Evolutionary conservation across 2,329 filamentous ascomycete genomes (phyloP), one percentile per base, ranked within the genome.

Genomic region (Plenodomus tracheiphilus): DNA sequence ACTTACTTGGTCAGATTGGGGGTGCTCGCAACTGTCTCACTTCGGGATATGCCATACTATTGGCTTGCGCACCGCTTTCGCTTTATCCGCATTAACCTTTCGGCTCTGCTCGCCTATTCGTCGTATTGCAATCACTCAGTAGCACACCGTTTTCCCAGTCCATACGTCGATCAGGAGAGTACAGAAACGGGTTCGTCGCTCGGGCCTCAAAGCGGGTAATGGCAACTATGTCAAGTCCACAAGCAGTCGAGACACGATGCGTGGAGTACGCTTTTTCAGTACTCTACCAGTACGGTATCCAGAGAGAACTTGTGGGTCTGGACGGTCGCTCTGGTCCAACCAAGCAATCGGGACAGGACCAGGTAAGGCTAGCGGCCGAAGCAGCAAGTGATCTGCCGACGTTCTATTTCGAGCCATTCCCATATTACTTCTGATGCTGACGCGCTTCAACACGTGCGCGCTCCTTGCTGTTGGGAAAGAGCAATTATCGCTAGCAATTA

Each of bases 261-360:
- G 30, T 43, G 44, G 17, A 43, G 49, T 54, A 51, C 60, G n/a
- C n/a, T n/a, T n/a, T n/a, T n/a, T n/a, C n/a, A n/a, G n/a, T n/a
- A n/a, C n/a, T n/a, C n/a, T n/a, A n/a, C n/a, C n/a, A n/a, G n/a
- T n/a, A n/a, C n/a, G n/a, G n/a, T 46, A 53, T 40, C 28, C 9
- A 15, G 6, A 54, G 56, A 51, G 59, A 61, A 62, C 56, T 43
- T 47, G 58, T 61, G 59, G 54, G 54, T 51, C 60, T 51, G 43
- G 47, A 42, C 43, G 41, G 47, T 46, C 51, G 54, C 43, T 65
- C 54, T 61, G 58, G 13, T 58, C 50, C 62, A 64, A 59, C 64
- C 65, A 61, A 62, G 49, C 45, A 49, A 53, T 60, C 48, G 57
- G 65, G 61, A 65, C 57, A 57, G 43, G 58, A 46, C 53, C 43